Evolutionary conservation across 2,329 filamentous ascomycete genomes (phyloP).

Genomic region (Raffaelea deltoideospora): DNA sequence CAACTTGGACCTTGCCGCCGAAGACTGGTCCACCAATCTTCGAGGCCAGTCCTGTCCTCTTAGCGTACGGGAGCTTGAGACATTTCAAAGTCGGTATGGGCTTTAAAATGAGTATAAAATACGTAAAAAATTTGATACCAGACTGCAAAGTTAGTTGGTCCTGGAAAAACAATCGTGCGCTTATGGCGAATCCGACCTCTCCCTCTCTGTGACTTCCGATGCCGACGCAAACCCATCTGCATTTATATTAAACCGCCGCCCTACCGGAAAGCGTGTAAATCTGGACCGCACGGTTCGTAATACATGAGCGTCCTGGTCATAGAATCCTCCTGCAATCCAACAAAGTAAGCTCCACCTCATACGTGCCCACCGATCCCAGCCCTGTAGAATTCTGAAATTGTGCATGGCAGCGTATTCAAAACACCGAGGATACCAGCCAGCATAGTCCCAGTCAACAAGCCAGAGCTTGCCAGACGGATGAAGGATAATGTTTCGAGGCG

Average conservation of each 20-base stretch:
- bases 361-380: conserved; percentile 4
- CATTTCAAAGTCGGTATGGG: no score
- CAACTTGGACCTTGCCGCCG: no score
- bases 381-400: conserved; percentile 2
- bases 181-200: no score
- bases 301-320: conserved; percentile 4
- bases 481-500: conserved; percentile 5
- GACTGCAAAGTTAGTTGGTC: no score
- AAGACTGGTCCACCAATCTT: no score
- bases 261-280: conserved; percentile 3
- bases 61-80: no score
- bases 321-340: conserved; percentile 4
- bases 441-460: conserved; percentile 6
- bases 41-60: no score
- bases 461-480: conserved; percentile 5
- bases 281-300: conserved; percentile 3
- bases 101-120: no score
- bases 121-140: no score
- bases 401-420: conserved; percentile 6
- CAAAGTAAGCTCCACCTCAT: conserved; percentile 4
- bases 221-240: conserved; percentile 5
- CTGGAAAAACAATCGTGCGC: no score
- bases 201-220: no score
- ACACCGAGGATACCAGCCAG: conserved; percentile 4
- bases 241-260: conserved; percentile 5